Evolutionary conservation across 148 eudicot species (phyloP).

Genomic region (Rhododendron williamsianum): DNA sequence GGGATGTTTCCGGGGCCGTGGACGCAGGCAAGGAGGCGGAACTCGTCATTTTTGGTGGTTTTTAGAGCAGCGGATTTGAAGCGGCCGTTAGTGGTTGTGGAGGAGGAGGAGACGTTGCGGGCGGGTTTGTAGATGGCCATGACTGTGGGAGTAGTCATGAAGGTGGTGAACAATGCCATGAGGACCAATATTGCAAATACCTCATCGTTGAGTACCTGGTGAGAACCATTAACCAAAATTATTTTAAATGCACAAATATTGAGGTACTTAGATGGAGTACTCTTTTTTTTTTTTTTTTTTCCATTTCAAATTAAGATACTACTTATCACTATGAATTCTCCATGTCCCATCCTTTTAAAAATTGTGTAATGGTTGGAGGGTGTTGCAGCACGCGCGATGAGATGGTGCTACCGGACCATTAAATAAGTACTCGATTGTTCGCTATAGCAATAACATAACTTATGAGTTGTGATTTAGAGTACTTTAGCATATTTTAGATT

Average conservation of each 20-base stretch:
- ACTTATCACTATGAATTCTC: too few species aligned
- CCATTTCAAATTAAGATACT: not conserved
- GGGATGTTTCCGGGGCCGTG: slow-evolving; percentile 44
- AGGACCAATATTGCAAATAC: slow-evolving; percentile 50
- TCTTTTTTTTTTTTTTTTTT: too few species aligned
- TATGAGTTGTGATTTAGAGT: too few species aligned
- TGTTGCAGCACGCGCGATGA: too few species aligned
- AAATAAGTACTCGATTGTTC: too few species aligned
- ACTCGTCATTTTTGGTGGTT: slow-evolving; percentile 10
- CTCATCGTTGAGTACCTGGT: slow-evolving; percentile 53
- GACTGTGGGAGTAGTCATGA: slow-evolving; percentile 57
- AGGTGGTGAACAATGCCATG: slow-evolving; percentile 62
- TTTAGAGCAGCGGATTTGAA: not conserved
- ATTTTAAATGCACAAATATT: not conserved
- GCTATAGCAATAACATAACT: too few species aligned
- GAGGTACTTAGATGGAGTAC: not conserved
- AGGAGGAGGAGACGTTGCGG: slow-evolving; percentile 4
- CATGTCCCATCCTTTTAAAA: too few species aligned
- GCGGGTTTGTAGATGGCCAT: slow-evolving; percentile 42
- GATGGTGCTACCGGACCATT: too few species aligned
- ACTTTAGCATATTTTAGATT: too few species aligned
- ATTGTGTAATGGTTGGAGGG: too few species aligned
- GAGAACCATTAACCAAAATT: not conserved
- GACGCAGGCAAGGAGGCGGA: slow-evolving; percentile 47
- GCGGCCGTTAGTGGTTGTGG: slow-evolving; percentile 11